Evolutionary conservation across 108 stramenopile species (phyloP), one percentile per base, ranked within the genome.

Genomic region (Discostella stelligeroides): DNA sequence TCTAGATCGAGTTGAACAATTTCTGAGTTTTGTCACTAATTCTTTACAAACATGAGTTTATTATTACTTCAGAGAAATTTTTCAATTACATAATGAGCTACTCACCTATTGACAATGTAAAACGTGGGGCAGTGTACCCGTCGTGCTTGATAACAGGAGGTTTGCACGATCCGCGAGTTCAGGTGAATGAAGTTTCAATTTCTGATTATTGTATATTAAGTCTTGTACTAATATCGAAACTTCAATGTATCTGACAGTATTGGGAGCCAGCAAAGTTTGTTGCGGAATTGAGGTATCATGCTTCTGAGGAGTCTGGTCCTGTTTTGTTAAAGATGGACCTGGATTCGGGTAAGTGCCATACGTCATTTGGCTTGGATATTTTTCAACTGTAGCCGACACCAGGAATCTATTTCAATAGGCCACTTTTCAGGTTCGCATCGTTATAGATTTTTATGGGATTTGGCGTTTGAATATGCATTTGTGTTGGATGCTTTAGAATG

Each of bases 381-480:
- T 29, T 27, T 54, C 25, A n/a, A n/a, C n/a, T n/a, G n/a, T n/a
- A n/a, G n/a, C n/a, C n/a, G n/a, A n/a, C n/a, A n/a, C n/a, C n/a
- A n/a, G n/a, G n/a, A 34, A 5, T 34, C 34, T 34, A 34, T 34
- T 20, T 40, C n/a, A 39, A n/a, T 40, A 58, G 57, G 98, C 5
- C 98, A 98, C 73, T 98, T 97, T 62, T 82, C 85, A 40, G 97
- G 96, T 12, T 76, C 80, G 14, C 97, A 99, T 72, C 85, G 98
- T 7, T 99, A 99, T 92, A 95, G 96, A 57, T 91, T 96, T 68
- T 66, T 95, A 40, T 67, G 82, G 21, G 96, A 96, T 64, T 78
- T 80, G 38, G 91, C 96, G 4, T 95, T 97, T 63, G 96, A 97
- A 49, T 96, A 88, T 63, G 91, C 95, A 37, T 97, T 95, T 68